Conservation (phyloP, 495 filamentous ascomycete species). For the Parathielavia appendiculata region DNA sequence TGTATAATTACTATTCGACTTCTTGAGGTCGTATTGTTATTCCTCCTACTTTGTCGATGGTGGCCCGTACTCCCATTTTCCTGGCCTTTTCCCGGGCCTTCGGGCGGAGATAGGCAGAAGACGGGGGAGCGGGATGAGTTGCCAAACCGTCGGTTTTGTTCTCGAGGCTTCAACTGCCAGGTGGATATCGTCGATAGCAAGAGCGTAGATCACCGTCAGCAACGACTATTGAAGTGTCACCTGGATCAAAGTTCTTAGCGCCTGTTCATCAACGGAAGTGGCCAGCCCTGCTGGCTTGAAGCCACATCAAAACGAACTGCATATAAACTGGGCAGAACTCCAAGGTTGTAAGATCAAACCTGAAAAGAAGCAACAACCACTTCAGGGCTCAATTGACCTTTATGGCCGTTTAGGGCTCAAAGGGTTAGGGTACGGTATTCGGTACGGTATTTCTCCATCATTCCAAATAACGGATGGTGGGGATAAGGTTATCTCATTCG, state of each 20-base stretch:
- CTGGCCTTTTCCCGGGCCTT: too few species aligned
- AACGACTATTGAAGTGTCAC: too few species aligned
- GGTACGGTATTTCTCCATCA: not conserved
- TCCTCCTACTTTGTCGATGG: not conserved
- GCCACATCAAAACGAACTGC: too few species aligned
- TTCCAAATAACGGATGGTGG: constrained; percentile 10
- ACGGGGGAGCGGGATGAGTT: not conserved
- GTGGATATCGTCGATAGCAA: not conserved
- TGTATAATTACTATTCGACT: constrained; percentile 37
- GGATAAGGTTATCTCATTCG: constrained; percentile 4
- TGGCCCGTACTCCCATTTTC: constrained; percentile 2
- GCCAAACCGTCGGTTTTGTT: too few species aligned
- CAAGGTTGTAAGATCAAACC: not conserved
- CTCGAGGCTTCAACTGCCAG: too few species aligned
- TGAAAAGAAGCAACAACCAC: not conserved
- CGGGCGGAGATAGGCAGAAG: constrained; percentile 1
- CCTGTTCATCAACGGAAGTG: too few species aligned
- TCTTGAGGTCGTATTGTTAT: not conserved
- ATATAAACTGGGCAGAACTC: too few species aligned
- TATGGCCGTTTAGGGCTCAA: not conserved
- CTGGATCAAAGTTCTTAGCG: too few species aligned
- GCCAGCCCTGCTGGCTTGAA: too few species aligned
- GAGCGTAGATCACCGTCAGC: too few species aligned
- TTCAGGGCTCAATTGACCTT: not conserved
- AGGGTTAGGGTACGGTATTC: constrained; percentile 11